Percentiles rank a stretch among this genome's conserved stretches.
phyloP scores from a whole-genome alignment of 805 yeast species.

The Dipodascus albidus region DNA sequence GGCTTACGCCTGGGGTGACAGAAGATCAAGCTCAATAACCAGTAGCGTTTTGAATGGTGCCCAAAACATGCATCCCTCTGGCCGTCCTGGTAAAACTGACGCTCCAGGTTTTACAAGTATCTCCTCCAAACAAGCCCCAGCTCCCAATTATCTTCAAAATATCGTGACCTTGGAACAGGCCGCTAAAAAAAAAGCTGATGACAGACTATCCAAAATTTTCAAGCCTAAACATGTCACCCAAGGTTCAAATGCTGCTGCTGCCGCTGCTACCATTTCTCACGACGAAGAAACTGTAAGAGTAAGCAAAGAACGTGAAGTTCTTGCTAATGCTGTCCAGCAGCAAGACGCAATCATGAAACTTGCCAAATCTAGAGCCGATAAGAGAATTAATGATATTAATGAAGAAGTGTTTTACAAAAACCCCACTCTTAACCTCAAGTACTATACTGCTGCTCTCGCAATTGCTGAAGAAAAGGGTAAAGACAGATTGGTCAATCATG shows the following conservation, averaged over 20 bases:
- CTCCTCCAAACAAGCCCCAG: neutral
- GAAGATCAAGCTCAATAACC: constrained; percentile 6
- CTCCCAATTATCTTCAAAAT: constrained; percentile 3
- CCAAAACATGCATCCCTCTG: constrained; percentile 2
- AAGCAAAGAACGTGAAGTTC: constrained; percentile 16
- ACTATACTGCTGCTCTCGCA: constrained; percentile 63
- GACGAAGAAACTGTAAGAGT: constrained; percentile 8
- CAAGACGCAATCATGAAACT: constrained; percentile 34
- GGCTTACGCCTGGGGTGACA: constrained; percentile 24
- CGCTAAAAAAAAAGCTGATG: constrained; percentile 24
- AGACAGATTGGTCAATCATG: constrained; percentile 40
- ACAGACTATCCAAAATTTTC: constrained; percentile 18
- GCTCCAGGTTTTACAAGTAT: neutral
- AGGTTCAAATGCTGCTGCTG: constrained; percentile 14
- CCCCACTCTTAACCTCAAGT: constrained; percentile 36
- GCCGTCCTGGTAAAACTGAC: constrained; percentile 3
- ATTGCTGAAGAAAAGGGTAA: constrained; percentile 61
- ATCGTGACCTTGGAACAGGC: constrained; percentile 18
- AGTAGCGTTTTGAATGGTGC: constrained; percentile 6
- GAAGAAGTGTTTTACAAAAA: constrained; percentile 31
- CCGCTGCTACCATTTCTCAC: neutral
- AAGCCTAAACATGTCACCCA: constrained; percentile 12
- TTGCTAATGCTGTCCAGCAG: constrained; percentile 10
- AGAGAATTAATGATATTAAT: constrained; percentile 30
- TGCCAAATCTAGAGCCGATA: constrained; percentile 42